A percentile compares a stretch with the other conserved stretches of the same genome.
Conservation (phyloP, 257 asterid genomes). For the Plantago elongata region DNA sequence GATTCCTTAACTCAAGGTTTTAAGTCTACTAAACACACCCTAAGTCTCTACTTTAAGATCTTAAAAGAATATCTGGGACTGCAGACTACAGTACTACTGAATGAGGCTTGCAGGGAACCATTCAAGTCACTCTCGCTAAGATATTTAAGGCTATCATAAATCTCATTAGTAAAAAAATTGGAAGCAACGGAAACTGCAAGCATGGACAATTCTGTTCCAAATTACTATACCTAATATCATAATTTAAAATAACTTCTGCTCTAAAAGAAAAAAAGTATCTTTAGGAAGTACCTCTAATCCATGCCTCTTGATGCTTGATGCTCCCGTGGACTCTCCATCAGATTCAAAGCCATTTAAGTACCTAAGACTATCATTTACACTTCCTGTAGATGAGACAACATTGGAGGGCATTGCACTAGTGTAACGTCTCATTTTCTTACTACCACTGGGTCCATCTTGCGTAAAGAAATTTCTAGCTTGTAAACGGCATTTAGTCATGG, state of each 20-base stretch:
- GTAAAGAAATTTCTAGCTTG: slow-evolving; percentile 79
- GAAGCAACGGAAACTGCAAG: not conserved
- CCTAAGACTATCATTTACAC: slow-evolving; percentile 57
- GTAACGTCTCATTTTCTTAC: slow-evolving; percentile 84
- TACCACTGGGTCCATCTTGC: slow-evolving; percentile 77
- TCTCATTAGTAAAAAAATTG: not conserved
- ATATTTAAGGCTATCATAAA: too few relatives aligned
- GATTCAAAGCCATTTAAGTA: slow-evolving; percentile 63
- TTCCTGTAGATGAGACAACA: slow-evolving; percentile 74
- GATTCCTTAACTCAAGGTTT: too few relatives aligned
- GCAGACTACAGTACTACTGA: too few relatives aligned
- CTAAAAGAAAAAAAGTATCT: slow-evolving; percentile 18
- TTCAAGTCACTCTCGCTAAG: too few relatives aligned
- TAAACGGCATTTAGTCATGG: slow-evolving; percentile 87
- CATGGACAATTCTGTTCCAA: not conserved
- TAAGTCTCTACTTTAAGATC: too few relatives aligned
- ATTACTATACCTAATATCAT: not conserved
- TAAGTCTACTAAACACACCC: too few relatives aligned
- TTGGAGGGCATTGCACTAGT: slow-evolving; percentile 72
- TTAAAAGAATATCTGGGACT: too few relatives aligned
- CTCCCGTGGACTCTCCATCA: slow-evolving; percentile 89
- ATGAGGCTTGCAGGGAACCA: too few relatives aligned
- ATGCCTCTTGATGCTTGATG: slow-evolving; percentile 58
- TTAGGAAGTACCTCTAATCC: slow-evolving; percentile 51
- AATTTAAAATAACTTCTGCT: slow-evolving; percentile 12